phyloP scores from a whole-genome alignment of 31 red algal species.

The Porphyra umbilicalis region DNA sequence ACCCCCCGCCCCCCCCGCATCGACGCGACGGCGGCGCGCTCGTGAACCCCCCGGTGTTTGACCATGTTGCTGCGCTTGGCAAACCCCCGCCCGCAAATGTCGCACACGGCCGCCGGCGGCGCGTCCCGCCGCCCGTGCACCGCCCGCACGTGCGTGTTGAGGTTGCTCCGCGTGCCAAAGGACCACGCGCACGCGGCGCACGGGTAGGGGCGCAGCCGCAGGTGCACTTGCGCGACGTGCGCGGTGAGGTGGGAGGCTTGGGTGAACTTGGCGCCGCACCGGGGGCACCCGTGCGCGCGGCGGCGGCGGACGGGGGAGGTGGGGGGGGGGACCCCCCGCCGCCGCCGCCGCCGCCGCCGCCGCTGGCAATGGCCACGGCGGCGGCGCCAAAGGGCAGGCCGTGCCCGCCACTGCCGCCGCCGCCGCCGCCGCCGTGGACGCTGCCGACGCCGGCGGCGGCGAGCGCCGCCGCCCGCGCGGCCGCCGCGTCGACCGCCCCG shows the following conservation, averaged over 20 bases:
- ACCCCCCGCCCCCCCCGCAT: not conserved
- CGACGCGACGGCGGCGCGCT: no score
- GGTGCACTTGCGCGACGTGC: constrained; percentile 22
- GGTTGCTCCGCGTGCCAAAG: constrained; percentile 10
- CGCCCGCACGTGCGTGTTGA: not conserved
- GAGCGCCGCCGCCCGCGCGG: not conserved
- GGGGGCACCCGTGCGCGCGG: not conserved
- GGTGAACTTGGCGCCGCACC: constrained; percentile 11
- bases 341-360: not conserved
- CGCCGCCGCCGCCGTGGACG: not conserved
- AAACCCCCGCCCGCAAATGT: not conserved
- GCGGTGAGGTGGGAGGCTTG: constrained; percentile 15
- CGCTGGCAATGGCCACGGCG: not conserved
- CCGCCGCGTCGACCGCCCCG: not conserved
- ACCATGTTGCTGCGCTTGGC: not conserved
- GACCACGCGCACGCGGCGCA: constrained; percentile 10
- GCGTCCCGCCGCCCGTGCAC: not conserved
- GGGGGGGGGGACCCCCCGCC: not conserved
- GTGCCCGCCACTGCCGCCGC: not conserved
- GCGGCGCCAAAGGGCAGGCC: not conserved
- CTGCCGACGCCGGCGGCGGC: not conserved
- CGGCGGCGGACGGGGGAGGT: not conserved
- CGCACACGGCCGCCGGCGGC: not conserved
- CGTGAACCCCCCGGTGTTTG: not conserved
- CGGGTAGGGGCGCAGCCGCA: constrained; percentile 1